A percentile compares a stretch with the other conserved stretches of the same genome.
Conservation (phyloP, 805 yeast genomes). For the Candida berthetii region DNA sequence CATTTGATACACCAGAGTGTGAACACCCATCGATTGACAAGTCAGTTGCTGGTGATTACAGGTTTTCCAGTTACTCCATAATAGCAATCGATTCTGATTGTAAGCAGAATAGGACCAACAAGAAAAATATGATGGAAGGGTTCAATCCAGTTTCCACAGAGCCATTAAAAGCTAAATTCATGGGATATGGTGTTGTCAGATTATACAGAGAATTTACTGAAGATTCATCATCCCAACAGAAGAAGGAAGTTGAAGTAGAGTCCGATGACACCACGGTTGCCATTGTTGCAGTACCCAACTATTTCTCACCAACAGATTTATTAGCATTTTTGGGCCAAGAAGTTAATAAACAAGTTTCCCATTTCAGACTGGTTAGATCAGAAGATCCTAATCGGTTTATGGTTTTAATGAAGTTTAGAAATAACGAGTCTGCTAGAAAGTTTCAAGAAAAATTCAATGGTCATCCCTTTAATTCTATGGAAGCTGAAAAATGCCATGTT, state of each 20-base stretch:
- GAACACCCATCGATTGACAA: neutral
- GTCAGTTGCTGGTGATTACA: constrained; percentile 18
- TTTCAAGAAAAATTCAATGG: constrained; percentile 70
- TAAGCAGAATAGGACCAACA: neutral
- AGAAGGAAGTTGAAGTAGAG: constrained; percentile 20
- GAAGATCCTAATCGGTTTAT: constrained; percentile 63
- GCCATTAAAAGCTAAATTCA: constrained; percentile 39
- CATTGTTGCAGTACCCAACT: constrained; percentile 81
- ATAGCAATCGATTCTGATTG: constrained; percentile 17
- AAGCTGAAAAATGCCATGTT: constrained; percentile 80
- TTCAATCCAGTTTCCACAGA: constrained; percentile 1
- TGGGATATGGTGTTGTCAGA: constrained; percentile 73
- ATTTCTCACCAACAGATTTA: constrained; percentile 79
- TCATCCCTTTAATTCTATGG: constrained; percentile 75
- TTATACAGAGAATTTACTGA: constrained; percentile 50
- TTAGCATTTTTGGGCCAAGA: constrained; percentile 74
- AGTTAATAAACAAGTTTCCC: constrained; percentile 49
- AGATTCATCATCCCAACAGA: constrained; percentile 11
- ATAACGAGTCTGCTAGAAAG: constrained; percentile 44
- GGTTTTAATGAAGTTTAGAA: constrained; percentile 71
- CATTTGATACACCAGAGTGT: neutral
- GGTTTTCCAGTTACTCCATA: constrained; percentile 28
- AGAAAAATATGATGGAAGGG: neutral
- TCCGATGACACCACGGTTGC: constrained; percentile 68
- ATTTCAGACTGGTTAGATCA: constrained; percentile 66